Conservation (phyloP, 345 rosid species). For the Salix viminalis region DNA sequence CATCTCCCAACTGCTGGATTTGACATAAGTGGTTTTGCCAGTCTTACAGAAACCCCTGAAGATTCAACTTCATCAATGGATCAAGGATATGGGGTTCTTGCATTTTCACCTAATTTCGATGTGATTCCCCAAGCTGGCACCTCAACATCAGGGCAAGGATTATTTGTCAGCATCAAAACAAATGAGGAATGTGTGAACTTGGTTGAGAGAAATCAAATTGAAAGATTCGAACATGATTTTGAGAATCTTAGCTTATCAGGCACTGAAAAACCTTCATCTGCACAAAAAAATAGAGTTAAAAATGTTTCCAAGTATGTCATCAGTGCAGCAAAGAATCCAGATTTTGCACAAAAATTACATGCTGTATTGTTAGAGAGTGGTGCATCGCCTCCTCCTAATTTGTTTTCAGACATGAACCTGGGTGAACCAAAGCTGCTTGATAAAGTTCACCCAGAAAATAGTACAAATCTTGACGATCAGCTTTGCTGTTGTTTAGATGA, state of each 20-base stretch:
- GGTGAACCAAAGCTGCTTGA: conserved; percentile 35
- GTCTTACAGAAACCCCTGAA: conserved; percentile 30
- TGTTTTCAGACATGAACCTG: conserved; percentile 55
- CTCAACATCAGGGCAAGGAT: conserved; percentile 30
- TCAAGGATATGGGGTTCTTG: conserved; percentile 30
- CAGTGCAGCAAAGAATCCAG: conserved; percentile 89
- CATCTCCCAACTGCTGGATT: conserved; percentile 51
- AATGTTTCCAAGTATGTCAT: conserved; percentile 83
- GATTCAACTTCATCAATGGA: conserved; percentile 35
- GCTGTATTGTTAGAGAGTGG: conserved; percentile 89
- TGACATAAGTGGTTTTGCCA: conserved; percentile 43
- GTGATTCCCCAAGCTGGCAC: conserved; percentile 18
- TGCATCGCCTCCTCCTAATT: conserved; percentile 82
- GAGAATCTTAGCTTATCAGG: conserved; percentile 48
- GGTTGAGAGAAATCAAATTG: conserved; percentile 46
- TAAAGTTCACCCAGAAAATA: conserved; percentile 26
- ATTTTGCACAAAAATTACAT: conserved; percentile 84
- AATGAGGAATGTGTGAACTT: conserved; percentile 29
- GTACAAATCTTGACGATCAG: conserved; percentile 21
- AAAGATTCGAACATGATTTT: conserved; percentile 61
- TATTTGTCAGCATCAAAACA: conserved; percentile 34
- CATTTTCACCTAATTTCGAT: conserved; percentile 25
- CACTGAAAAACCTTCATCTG: conserved; percentile 47
- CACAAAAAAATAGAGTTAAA: conserved; percentile 75
- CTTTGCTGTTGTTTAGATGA: conserved; percentile 28